phyloP scores from a whole-genome alignment of 345 rosid species.

The Salix brachista region DNA sequence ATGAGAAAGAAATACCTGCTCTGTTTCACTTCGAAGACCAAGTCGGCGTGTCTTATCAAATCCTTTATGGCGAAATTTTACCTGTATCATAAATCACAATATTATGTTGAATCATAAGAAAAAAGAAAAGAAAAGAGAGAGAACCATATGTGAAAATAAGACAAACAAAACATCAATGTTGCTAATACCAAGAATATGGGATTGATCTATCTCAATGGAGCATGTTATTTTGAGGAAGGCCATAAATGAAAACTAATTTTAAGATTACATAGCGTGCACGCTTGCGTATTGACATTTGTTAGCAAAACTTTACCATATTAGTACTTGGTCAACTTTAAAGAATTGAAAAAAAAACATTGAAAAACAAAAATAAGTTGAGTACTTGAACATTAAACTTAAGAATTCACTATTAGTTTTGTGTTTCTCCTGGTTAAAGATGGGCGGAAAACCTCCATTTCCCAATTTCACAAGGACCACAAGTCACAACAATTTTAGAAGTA shows the following conservation, averaged over 20 bases:
- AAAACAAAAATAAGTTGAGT: background rate
- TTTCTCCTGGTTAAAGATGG: background rate
- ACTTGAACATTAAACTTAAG: background rate
- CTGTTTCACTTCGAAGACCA: constrained; percentile 81
- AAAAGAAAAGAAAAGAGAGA: background rate
- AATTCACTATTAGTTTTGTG: background rate
- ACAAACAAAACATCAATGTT: background rate
- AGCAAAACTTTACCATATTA: background rate
- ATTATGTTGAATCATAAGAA: background rate
- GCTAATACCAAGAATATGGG: background rate
- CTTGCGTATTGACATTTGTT: background rate
- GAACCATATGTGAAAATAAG: background rate
- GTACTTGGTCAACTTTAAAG: background rate
- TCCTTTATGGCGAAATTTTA: constrained; percentile 85
- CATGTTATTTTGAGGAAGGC: background rate
- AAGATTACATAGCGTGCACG: background rate
- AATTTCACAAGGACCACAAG: background rate
- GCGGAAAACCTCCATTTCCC: background rate
- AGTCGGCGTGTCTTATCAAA: constrained; percentile 94
- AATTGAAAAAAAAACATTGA: background rate
- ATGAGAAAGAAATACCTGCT: constrained; percentile 56
- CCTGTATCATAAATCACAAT: constrained; percentile 35
- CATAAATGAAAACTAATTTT: background rate
- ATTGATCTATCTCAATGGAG: background rate
- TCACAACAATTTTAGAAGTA: background rate